Conservation (phyloP, 2,329 filamentous ascomycete genomes). For the Helotiales sp. region DNA sequence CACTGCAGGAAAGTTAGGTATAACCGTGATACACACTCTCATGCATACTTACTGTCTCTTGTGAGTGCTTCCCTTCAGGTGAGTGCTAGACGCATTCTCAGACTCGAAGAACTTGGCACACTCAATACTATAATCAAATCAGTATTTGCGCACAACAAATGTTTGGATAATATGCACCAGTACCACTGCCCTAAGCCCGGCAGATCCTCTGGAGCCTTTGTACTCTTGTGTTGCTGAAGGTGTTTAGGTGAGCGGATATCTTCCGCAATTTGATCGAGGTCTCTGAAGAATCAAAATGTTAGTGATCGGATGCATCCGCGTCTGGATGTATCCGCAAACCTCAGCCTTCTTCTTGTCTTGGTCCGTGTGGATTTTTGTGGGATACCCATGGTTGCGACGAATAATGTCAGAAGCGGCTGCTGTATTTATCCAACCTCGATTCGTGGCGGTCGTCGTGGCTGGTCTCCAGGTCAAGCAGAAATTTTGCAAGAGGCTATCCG, state of each 20-base stretch:
- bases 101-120: constrained; percentile 97
- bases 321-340: constrained; percentile 48
- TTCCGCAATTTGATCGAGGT: constrained; percentile 87
- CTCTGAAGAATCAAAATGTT: constrained; percentile 52
- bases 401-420: background rate
- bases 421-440: constrained; percentile 1
- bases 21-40: background rate
- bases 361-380: constrained; percentile 64
- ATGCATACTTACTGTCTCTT: constrained; percentile 69
- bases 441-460: constrained; percentile 3
- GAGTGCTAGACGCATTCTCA: constrained; percentile 71
- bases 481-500: background rate
- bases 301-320: background rate
- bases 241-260: constrained; percentile 80
- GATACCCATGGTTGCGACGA: constrained; percentile 60
- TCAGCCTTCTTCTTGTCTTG: constrained; percentile 72
- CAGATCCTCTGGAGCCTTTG: constrained; percentile 81
- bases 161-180: too few relatives aligned
- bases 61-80: constrained; percentile 87
- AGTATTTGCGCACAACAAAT: too few relatives aligned
- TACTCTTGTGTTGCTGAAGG: constrained; percentile 73
- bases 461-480: constrained; percentile 14
- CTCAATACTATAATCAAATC: too few relatives aligned
- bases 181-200: constrained; percentile 85
- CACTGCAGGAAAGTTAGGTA: constrained; percentile 47